These are phyloP conservation scores for Candida piceae DNA, from an alignment of 805 yeast species.

Conservation along the genomic window DNA sequence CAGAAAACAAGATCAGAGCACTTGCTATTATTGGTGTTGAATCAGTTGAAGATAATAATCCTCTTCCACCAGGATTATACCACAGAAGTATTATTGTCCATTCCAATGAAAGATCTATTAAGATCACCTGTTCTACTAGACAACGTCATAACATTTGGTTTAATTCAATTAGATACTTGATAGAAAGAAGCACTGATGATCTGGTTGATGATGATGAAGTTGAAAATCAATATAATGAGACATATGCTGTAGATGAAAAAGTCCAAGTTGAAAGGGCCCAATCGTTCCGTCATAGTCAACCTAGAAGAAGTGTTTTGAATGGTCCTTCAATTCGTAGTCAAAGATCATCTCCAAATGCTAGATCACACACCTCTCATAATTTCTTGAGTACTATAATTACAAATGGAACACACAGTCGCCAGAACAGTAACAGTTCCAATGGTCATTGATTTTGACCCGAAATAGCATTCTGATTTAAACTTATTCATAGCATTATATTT, in stretches of 20 bases:
- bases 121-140: conserved; percentile 82
- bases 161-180: conserved; percentile 71
- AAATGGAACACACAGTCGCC: conserved; percentile 2
- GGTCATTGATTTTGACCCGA: not conserved
- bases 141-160: conserved; percentile 90
- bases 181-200: conserved; percentile 61
- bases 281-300: conserved; percentile 24
- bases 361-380: conserved; percentile 13
- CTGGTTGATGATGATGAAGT: conserved; percentile 43
- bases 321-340: conserved; percentile 6
- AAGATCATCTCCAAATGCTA: conserved; percentile 11
- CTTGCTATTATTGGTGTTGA: conserved; percentile 76
- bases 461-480: too few relatives aligned
- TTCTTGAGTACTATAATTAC: conserved; percentile 10
- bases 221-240: conserved; percentile 30
- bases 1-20: conserved; percentile 64
- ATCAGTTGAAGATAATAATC: conserved; percentile 78
- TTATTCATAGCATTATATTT: too few relatives aligned
- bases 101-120: conserved; percentile 56
- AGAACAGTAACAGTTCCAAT: not conserved
- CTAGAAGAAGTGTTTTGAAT: conserved; percentile 12
- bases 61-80: conserved; percentile 83
- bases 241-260: conserved; percentile 24
- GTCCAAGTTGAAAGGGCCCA: conserved; percentile 25
- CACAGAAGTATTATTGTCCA: conserved; percentile 77